Conservation (phyloP, 73 alveolate species). For the Uronychia setigera region DNA sequence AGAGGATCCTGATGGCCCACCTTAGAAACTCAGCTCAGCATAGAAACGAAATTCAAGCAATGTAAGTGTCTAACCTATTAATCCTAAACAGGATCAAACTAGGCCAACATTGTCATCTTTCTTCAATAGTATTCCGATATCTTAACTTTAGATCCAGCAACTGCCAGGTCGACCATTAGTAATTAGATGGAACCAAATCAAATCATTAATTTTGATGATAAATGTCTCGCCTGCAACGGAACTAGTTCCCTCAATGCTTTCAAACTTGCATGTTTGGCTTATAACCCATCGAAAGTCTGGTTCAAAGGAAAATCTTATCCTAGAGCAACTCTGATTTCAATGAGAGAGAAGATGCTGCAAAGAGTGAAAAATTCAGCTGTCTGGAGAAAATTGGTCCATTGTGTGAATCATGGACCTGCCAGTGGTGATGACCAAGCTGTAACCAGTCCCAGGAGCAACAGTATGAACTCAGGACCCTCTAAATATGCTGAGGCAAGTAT, state of each 20-base stretch:
- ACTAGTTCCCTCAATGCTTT: not conserved
- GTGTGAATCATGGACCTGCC: not conserved
- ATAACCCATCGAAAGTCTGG: not conserved
- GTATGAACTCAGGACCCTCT: not conserved
- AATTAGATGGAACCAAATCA: not conserved
- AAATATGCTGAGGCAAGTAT: not conserved
- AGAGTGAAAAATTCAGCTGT: not conserved
- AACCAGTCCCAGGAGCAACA: not conserved
- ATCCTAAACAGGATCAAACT: not conserved
- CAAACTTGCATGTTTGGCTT: not conserved
- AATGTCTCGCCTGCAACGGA: not conserved
- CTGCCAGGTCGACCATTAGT: not conserved
- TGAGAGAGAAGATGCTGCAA: slow-evolving; percentile 1
- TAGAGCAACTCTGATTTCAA: not conserved
- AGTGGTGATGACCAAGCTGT: not conserved
- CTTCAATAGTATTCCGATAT: not conserved
- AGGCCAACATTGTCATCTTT: not conserved
- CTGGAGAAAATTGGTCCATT: not conserved
- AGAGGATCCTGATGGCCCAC: not conserved
- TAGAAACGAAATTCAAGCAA: not conserved
- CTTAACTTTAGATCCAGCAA: not conserved
- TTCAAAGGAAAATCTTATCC: not conserved
- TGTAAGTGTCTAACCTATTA: not conserved
- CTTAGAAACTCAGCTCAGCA: not conserved
- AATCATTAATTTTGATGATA: not conserved